A percentile compares a stretch with the other conserved stretches of the same genome.
Conservation (phyloP, 805 yeast species). For the Saccharomyces eubayanus region DNA sequence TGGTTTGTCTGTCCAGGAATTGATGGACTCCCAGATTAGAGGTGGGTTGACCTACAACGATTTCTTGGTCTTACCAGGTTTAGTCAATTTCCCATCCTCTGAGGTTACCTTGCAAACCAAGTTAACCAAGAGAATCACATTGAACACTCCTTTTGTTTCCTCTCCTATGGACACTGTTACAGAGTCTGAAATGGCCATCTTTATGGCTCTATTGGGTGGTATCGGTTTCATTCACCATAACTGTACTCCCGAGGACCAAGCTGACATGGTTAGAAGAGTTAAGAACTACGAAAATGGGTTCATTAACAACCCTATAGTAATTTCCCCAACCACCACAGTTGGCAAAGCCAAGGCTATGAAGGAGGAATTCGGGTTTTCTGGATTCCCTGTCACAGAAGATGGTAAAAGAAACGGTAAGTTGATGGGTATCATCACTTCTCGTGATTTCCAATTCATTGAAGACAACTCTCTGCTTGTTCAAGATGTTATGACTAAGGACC, state of each 20-base stretch:
- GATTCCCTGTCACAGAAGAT: constrained; percentile 95
- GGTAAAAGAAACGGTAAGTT: constrained; percentile 86
- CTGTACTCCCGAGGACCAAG: constrained; percentile 94
- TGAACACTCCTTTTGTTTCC: constrained; percentile 91
- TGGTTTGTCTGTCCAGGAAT: constrained; percentile 73
- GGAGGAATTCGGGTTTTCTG: constrained; percentile 77
- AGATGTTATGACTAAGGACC: constrained; percentile 83
- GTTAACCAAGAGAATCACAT: constrained; percentile 82
- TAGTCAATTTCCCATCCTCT: constrained; percentile 79
- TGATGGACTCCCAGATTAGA: constrained; percentile 82
- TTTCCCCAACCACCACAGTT: constrained; percentile 68
- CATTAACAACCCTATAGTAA: constrained; percentile 87
- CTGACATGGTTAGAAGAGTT: constrained; percentile 94
- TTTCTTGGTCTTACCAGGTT: constrained; percentile 90
- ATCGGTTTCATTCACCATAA: constrained; percentile 98
- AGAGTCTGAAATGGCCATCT: constrained; percentile 93
- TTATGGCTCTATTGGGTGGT: constrained; percentile 98
- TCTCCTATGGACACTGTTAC: constrained; percentile 99
- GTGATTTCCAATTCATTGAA: constrained; percentile 94
- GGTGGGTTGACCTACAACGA: constrained; percentile 98
- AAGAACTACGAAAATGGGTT: constrained; percentile 97
- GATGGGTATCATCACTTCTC: constrained; percentile 90
- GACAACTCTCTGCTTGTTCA: constrained; percentile 52
- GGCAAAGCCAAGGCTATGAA: constrained; percentile 71
- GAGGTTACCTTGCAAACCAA: constrained; percentile 72